These are phyloP conservation scores for Diplocarpon rosae DNA, from an alignment of 2,329 filamentous ascomycete genomes.

Conservation along the genomic window DNA sequence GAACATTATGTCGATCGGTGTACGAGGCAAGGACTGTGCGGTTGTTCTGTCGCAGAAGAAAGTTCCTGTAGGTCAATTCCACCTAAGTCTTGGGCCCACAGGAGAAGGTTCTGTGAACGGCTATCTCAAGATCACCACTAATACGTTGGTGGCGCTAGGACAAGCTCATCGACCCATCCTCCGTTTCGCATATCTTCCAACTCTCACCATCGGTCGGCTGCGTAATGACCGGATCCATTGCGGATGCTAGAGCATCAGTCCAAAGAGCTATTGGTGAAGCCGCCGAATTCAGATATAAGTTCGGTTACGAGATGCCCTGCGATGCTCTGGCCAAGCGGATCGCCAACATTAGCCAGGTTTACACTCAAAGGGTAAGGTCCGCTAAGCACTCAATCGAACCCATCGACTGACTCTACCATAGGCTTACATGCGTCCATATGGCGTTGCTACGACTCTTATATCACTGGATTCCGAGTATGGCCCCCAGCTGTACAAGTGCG, in stretches of 20 bases:
- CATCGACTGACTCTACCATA: conserved; percentile 28
- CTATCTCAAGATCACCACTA: conserved; percentile 10
- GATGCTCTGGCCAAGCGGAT: conserved; percentile 93
- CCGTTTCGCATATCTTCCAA: conserved; percentile 95
- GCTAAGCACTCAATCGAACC: conserved; percentile 25
- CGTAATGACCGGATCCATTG: conserved; percentile 97
- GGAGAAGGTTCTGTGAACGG: not conserved
- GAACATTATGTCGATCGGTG: conserved; percentile 95
- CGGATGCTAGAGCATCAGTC: conserved; percentile 87
- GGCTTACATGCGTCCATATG: conserved; percentile 97
- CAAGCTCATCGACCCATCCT: conserved; percentile 96
- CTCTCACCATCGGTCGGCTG: conserved; percentile 93
- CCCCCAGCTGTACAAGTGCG: conserved; percentile 95
- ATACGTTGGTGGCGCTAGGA: conserved; percentile 47
- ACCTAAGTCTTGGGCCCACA: not conserved
- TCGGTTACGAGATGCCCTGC: conserved; percentile 98
- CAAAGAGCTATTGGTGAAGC: conserved; percentile 90
- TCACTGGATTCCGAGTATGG: conserved; percentile 87
- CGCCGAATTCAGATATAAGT: conserved; percentile 97
- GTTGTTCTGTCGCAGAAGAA: conserved; percentile 99
- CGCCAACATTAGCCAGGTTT: conserved; percentile 98
- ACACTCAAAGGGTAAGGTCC: conserved; percentile 76
- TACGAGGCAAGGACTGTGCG: conserved; percentile 92
- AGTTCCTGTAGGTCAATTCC: conserved; percentile 65
- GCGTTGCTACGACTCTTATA: conserved; percentile 90